Evolutionary conservation across 495 filamentous ascomycete species (phyloP), one percentile per base, ranked within the genome.

Genomic region (Neurospora sp.): DNA sequence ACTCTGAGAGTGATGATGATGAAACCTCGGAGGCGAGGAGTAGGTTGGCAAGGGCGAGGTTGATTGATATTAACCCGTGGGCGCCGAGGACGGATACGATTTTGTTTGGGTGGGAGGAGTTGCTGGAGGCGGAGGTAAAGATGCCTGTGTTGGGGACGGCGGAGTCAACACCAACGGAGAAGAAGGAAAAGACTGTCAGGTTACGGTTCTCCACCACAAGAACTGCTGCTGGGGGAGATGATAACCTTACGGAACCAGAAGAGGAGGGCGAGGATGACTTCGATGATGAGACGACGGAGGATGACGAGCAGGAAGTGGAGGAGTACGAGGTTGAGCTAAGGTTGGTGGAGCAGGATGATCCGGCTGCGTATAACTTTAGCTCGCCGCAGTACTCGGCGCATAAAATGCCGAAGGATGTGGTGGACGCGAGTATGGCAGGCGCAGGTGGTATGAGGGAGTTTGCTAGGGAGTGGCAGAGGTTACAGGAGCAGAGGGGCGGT

Each of bases 11-110:
- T 71, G 85, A 89, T 71, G 81, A 80, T 27, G 72, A 69, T 0
- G 66, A 46, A 1, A 20, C 8, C 1, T 40, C 12, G 5, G 59
- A 40, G 1, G 73, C 76, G 4, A 39, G 5, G 1, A 71, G 59
- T 10, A 75, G 80, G 2, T 75, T 86, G 11, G 82, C 81, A 18
- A 84, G 90, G 27, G 93, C 96, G 0, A 91, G 94, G 84, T 83
- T 99, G 37, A 89, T 98, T 41, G 96, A 99, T 79, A 90, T 99
- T 70, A 98, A 99, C 75, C 93, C 96, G 0, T 99, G 96, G 92
- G 96, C 96, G 12, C 89, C 88, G 70, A 81, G 93, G 71, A 99
- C 96, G 0, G 96, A 99, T 79, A 89, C 93, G 11, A 79, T 98
- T 61, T 83, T 98, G 18, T 99, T 98, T 78, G 91, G 89, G 70